These are phyloP conservation scores for Sechiopsis laciniata DNA, from an alignment of 306 rosid genomes.

Conservation along the genomic window DNA sequence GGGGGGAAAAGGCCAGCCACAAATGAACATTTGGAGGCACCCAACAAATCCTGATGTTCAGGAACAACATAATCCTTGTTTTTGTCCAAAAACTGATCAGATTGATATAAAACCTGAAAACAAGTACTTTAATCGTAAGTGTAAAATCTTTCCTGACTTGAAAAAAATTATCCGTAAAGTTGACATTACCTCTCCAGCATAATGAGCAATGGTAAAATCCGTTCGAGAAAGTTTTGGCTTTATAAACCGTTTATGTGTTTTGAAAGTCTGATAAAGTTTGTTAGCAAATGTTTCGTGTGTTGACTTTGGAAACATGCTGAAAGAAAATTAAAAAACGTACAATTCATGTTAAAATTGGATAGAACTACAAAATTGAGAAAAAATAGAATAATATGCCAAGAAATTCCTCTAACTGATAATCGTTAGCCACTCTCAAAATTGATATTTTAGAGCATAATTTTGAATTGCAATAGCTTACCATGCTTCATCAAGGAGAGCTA, in stretches of 20 bases:
- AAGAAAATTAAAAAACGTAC: conserved; percentile 25
- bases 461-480: conserved; percentile 45
- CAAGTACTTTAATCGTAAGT: conserved; percentile 32
- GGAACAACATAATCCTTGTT: conserved; percentile 98
- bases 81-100: conserved; percentile 93
- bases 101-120: conserved; percentile 79
- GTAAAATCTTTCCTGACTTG: conserved; percentile 19
- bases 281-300: conserved; percentile 98
- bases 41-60: conserved; percentile 90
- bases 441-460: too few relatives aligned
- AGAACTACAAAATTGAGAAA: conserved; percentile 9
- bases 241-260: conserved; percentile 79
- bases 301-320: conserved; percentile 99
- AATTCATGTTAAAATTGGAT: conserved; percentile 19
- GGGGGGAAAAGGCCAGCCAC: conserved; percentile 98
- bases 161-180: conserved; percentile 24
- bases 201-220: conserved; percentile 75
- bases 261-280: conserved; percentile 95
- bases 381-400: background rate
- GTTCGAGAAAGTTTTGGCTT: conserved; percentile 98
- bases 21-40: conserved; percentile 80
- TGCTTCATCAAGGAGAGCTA: conserved; percentile 99
- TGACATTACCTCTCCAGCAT: conserved; percentile 91
- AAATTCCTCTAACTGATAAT: background rate
- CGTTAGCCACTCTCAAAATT: too few relatives aligned